These are phyloP conservation scores for Xanthoconium stramineum DNA, from an alignment of 768 basidiomycete species.

Conservation along the genomic window DNA sequence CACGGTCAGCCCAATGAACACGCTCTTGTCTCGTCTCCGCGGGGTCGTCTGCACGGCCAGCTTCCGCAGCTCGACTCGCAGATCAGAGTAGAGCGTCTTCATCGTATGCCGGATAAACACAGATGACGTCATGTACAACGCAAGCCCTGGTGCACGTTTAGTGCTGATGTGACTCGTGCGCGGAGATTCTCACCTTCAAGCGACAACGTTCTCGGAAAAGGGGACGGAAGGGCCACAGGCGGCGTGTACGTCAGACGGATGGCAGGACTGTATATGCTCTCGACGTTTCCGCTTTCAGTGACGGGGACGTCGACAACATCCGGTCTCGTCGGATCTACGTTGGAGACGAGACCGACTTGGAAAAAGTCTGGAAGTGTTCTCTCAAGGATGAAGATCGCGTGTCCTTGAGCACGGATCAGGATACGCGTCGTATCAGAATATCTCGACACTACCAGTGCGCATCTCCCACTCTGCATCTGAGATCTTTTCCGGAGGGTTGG, in stretches of 20 bases:
- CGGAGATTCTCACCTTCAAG: conserved; percentile 55
- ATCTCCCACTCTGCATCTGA: conserved; percentile 79
- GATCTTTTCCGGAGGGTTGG: conserved; percentile 26
- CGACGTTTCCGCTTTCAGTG: conserved; percentile 29
- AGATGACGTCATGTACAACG: conserved; percentile 68
- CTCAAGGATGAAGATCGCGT: conserved; percentile 65
- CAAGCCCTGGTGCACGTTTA: conserved; percentile 48
- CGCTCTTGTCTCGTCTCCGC: conserved; percentile 49
- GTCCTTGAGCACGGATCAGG: conserved; percentile 41
- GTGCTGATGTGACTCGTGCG: not conserved
- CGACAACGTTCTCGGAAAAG: conserved; percentile 65
- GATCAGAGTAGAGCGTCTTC: conserved; percentile 69
- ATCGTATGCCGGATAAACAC: conserved; percentile 70
- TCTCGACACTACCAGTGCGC: conserved; percentile 53
- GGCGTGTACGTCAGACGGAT: conserved; percentile 68
- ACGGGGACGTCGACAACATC: conserved; percentile 20
- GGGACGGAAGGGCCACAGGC: conserved; percentile 59
- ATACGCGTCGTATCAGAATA: conserved; percentile 32
- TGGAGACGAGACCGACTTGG: conserved; percentile 57
- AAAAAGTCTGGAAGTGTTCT: conserved; percentile 75
- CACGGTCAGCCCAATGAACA: conserved; percentile 54
- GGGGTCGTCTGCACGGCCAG: conserved; percentile 32
- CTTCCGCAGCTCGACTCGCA: conserved; percentile 54
- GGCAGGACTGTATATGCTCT: conserved; percentile 60
- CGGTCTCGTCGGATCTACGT: conserved; percentile 46